These are phyloP conservation scores for Xylariaceae sp. DNA, from an alignment of 2,329 filamentous ascomycete genomes.

Conservation along the genomic window DNA sequence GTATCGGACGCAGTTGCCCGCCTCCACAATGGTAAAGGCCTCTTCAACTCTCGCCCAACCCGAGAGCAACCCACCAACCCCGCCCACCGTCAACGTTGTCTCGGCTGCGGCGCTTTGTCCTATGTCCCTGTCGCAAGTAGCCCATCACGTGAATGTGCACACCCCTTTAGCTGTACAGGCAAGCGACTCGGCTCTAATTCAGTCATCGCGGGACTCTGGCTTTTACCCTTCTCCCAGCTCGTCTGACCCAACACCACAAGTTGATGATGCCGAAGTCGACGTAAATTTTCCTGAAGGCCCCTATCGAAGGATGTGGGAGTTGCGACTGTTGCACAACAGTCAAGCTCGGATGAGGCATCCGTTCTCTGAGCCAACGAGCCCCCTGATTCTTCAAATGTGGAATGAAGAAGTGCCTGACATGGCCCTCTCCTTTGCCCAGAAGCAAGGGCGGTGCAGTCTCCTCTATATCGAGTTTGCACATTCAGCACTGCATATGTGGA, in stretches of 20 bases:
- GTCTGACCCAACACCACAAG: slow-evolving; percentile 19
- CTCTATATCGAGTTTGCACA: slow-evolving; percentile 35
- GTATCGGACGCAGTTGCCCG: slow-evolving; percentile 23
- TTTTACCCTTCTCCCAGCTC: slow-evolving; percentile 25
- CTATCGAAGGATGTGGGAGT: slow-evolving; percentile 35
- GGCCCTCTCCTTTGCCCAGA: slow-evolving; percentile 30
- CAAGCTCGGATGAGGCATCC: slow-evolving; percentile 30
- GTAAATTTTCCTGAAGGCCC: slow-evolving; percentile 34
- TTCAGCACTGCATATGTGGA: slow-evolving; percentile 36
- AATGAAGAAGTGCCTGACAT: slow-evolving; percentile 32
- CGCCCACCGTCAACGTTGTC: slow-evolving; percentile 5
- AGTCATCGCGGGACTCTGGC: slow-evolving; percentile 19
- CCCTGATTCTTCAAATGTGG: slow-evolving; percentile 29
- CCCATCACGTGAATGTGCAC: slow-evolving; percentile 2
- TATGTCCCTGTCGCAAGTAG: slow-evolving; percentile 7
- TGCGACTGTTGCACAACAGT: slow-evolving; percentile 35
- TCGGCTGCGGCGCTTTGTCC: not conserved
- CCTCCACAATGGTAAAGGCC: slow-evolving; percentile 10
- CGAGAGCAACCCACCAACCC: slow-evolving; percentile 12
- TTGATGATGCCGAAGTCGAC: slow-evolving; percentile 23
- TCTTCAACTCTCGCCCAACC: slow-evolving; percentile 1
- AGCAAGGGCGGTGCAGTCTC: slow-evolving; percentile 30
- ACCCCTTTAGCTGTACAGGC: slow-evolving; percentile 8
- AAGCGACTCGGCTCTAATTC: slow-evolving; percentile 14
- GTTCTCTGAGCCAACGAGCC: slow-evolving; percentile 22